Evolutionary conservation across 73 alveolate genomes (phyloP), one percentile per base, ranked within the genome.

Genomic region (Stentor coeruleus): DNA sequence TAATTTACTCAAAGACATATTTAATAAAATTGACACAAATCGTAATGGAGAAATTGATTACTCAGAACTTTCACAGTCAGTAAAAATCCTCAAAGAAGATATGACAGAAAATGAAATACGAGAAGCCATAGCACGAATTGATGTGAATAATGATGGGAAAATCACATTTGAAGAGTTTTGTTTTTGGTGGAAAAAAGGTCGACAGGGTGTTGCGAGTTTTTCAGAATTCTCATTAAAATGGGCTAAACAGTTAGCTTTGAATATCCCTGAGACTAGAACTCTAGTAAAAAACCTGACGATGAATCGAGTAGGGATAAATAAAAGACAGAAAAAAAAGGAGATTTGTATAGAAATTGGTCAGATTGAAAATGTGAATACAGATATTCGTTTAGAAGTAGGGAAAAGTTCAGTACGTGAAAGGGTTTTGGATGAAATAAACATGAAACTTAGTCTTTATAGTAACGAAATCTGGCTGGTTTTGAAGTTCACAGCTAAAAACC

Each of bases 111-210:
- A 86, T 39, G 96, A 90, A 80, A 91, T 90, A 20, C 81, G 81
- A 35, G 85, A 86, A 82, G 89, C 85, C 84, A 86, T 90, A 91
- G 74, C 76, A 38, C 91, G 86, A 66, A 86, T 90, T 82, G 96
- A 90, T 73, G 58, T 89, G 30, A 87, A 90, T 59, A 39, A 75
- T 26, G 96, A 90, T 49, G 96, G 96, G 3, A 86, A 84, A 79
- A 90, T 90, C 59, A 39, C 84, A 20, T 90, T 91, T 90, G 93
- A 87, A 41, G 96, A 90, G 82, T 90, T 90, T 66, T 20, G n/a
- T 26, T 66, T 20, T 33, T 66, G 79, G 79, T 66, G 79, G 79
- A 66, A 66, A 66, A 66, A 31, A 66, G 79, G 79, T 28, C 79
- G 79, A 20, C 79, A 66, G 33, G 79, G 79, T 28, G 42, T 40